Evolutionary conservation across 192 early-diverging fungal species (phyloP).

Genomic region (Backusella tuberculispora): DNA sequence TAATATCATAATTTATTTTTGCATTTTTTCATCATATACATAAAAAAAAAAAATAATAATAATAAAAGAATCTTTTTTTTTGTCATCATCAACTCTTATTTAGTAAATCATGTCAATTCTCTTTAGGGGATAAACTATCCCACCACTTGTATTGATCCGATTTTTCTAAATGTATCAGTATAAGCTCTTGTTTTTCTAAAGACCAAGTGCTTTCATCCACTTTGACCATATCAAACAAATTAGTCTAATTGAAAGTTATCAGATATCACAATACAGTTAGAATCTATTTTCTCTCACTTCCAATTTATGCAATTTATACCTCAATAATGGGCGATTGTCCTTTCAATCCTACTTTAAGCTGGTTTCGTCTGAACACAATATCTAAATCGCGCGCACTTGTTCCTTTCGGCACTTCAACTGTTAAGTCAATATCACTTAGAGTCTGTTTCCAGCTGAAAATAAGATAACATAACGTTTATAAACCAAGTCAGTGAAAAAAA

Average conservation of each 20-base stretch:
- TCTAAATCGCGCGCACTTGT: conserved; percentile 67
- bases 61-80: no score
- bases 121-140: conserved; percentile 63
- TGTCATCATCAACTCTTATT: no score
- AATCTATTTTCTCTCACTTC: not conserved
- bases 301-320: conserved; percentile 38
- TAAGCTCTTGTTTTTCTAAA: conserved; percentile 65
- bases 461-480: not conserved
- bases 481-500: not conserved
- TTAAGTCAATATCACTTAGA: conserved; percentile 77
- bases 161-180: conserved; percentile 86
- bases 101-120: no score
- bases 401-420: conserved; percentile 70
- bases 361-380: conserved; percentile 67
- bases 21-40: no score
- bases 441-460: conserved; percentile 74
- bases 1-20: not conserved
- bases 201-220: conserved; percentile 88
- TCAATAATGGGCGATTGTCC: conserved; percentile 70
- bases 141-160: conserved; percentile 84
- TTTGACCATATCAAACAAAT: conserved; percentile 68
- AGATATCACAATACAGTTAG: not conserved
- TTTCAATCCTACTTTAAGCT: conserved; percentile 71
- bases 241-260: conserved; percentile 49
- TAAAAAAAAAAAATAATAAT: no score